Base-by-base conservation (phyloP, 208 protist genomes). In the Leishmania guyanensis region DNA sequence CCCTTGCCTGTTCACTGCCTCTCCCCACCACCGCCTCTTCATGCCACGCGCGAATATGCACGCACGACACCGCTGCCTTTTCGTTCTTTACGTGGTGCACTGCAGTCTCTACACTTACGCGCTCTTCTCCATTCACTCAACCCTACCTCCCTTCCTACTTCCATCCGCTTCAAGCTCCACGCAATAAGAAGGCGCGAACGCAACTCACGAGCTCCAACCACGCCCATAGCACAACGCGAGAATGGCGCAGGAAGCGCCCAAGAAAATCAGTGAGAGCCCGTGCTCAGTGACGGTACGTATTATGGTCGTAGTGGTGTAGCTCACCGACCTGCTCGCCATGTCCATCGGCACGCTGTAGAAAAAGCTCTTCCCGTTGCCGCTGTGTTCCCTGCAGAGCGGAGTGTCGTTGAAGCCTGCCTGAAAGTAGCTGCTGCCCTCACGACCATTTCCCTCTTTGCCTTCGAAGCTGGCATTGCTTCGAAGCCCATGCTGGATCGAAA, bases 321-420 rank as follows among this genome's bases (percentile, higher is more conserved):
- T 87, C 66, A 84, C 87, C 58, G 53, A 60, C 43, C 72, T 89
- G 51, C 84, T 87, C 79, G 85, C 85, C 53, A 83, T 82, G 86
- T 79, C 77, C 56, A 77, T 87, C 58, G 86, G 83, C 33, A 72
- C 80, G 60, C 86, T 79, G 50, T 89, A 81, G 77, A 66, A 73
- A 60, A 39, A 76, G 86, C 68, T 71, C 80, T 26, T 60, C 43
- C 46, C 68, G 80, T 5, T 85, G 77, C 72, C 65, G 81, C 33
- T 10, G 58, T n/a, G 74, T 75, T 79, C 79, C 83, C 79, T 74
- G 82, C 66, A 29, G 3, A 22, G 26, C 87, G 86, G 79, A 83
- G 83, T 73, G 83, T 87, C 66, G 81, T 86, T 46, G 77, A 87
- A 80, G 86, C 86, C 2, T 78, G 74, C 36, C 78, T 89, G 56